These are phyloP conservation scores for Triticum dicoccoides DNA, from an alignment of 176 grass and related monocot genomes.

Conservation along the genomic window DNA sequence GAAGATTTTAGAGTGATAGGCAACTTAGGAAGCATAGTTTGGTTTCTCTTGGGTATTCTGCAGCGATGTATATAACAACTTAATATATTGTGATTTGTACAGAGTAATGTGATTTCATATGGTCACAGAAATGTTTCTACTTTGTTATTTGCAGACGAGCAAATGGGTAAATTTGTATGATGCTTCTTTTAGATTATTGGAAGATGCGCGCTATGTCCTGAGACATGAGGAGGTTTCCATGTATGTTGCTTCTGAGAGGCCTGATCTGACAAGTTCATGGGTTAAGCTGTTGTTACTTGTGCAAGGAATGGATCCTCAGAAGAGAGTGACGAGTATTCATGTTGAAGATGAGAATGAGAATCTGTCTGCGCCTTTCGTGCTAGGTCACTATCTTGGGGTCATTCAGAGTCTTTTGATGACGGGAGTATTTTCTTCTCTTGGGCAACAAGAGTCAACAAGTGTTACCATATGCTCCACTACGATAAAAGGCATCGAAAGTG, in stretches of 20 bases:
- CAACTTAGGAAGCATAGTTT: not conserved
- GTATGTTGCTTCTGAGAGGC: constrained; percentile 70
- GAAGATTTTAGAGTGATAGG: no score
- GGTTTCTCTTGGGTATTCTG: constrained; percentile 8
- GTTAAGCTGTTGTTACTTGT: constrained; percentile 75
- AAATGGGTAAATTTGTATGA: constrained; percentile 77
- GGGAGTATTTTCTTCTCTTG: constrained; percentile 64
- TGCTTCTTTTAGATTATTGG: constrained; percentile 71
- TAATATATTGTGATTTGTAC: not conserved
- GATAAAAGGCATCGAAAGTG: constrained; percentile 46
- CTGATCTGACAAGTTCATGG: constrained; percentile 84
- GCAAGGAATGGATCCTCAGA: constrained; percentile 94
- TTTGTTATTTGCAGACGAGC: constrained; percentile 60
- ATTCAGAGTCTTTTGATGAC: constrained; percentile 73
- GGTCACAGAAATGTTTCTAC: not conserved
- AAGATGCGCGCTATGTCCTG: constrained; percentile 77
- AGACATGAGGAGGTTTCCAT: constrained; percentile 73
- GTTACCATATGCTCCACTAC: constrained; percentile 53
- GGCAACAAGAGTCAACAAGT: constrained; percentile 62
- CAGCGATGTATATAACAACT: not conserved
- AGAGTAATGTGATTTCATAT: constrained; percentile 17
- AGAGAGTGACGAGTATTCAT: constrained; percentile 66
- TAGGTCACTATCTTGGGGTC: constrained; percentile 69
- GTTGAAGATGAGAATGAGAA: constrained; percentile 92
- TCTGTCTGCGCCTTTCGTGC: constrained; percentile 58